These are phyloP conservation scores for Fusarium citri DNA, from an alignment of 2,329 filamentous ascomycete genomes.

Conservation along the genomic window DNA sequence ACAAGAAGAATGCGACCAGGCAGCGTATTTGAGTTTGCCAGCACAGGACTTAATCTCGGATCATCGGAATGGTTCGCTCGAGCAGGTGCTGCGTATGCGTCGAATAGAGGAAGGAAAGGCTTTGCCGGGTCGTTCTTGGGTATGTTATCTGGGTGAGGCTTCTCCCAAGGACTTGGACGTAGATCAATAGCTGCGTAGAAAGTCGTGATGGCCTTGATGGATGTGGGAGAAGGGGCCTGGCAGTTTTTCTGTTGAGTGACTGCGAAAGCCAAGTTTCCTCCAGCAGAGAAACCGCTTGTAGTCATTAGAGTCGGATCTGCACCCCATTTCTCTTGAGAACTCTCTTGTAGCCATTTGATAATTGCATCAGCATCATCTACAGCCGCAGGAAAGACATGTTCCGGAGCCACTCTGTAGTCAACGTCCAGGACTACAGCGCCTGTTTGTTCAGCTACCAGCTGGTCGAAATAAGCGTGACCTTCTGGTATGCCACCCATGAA, in stretches of 20 bases:
- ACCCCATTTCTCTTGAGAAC: not conserved
- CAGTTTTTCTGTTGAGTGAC: not conserved
- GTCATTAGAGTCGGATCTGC: not conserved
- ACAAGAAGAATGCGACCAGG: not conserved
- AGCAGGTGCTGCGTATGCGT: not conserved
- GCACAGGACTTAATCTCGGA: slow-evolving; percentile 52
- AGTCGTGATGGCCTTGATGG: not conserved
- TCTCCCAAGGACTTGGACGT: not conserved
- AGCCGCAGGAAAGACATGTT: slow-evolving; percentile 60
- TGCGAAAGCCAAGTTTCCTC: not conserved
- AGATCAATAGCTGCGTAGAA: not conserved
- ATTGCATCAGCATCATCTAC: slow-evolving; percentile 61
- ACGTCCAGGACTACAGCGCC: slow-evolving; percentile 61
- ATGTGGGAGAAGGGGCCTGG: not conserved
- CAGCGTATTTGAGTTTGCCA: not conserved
- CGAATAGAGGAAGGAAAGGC: not conserved
- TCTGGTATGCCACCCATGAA: not conserved
- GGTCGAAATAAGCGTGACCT: not conserved
- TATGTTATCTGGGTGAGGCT: not conserved
- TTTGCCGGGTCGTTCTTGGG: not conserved
- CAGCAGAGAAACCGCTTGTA: not conserved
- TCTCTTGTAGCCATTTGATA: slow-evolving; percentile 51
- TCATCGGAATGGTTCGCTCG: slow-evolving; percentile 43
- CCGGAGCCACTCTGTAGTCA: slow-evolving; percentile 64
- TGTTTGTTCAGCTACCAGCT: slow-evolving; percentile 21